Evolutionary conservation across 768 basidiomycete species (phyloP).

Genomic region (Mycena alexandri): DNA sequence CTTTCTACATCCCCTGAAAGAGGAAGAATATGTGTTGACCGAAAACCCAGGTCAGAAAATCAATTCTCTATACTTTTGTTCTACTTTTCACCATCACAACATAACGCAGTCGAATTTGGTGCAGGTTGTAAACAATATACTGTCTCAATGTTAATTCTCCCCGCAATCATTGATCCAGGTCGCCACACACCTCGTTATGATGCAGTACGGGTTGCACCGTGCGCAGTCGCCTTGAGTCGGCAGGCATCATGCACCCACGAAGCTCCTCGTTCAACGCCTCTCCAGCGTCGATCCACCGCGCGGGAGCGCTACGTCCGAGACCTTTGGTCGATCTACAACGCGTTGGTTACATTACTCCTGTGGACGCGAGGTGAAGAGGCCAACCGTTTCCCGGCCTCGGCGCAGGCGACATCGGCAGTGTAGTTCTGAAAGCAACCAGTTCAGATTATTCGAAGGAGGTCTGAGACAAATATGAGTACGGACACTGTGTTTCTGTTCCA

Average conservation of each 20-base stretch:
- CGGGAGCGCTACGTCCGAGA: constrained; percentile 17
- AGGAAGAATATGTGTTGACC: too few relatives aligned
- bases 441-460: background rate
- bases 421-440: constrained; percentile 4
- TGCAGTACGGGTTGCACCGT: background rate
- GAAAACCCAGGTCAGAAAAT: too few relatives aligned
- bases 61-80: background rate
- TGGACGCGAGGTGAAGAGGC: background rate
- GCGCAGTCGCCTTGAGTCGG: background rate
- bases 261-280: background rate
- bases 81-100: constrained; percentile 21
- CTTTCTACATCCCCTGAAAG: too few relatives aligned
- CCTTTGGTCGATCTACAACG: constrained; percentile 16
- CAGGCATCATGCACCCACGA: constrained; percentile 24
- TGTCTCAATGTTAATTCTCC: background rate
- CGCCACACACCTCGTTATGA: constrained; percentile 8
- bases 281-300: constrained; percentile 17
- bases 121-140: constrained; percentile 23
- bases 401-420: constrained; percentile 12
- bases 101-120: constrained; percentile 22
- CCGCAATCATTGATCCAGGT: background rate
- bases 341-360: too few relatives aligned
- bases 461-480: background rate
- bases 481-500: constrained; percentile 6
- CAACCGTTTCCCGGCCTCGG: constrained; percentile 1